These are phyloP conservation scores for Acacia crassicarpa DNA, from an alignment of 306 rosid species.

Conservation along the genomic window DNA sequence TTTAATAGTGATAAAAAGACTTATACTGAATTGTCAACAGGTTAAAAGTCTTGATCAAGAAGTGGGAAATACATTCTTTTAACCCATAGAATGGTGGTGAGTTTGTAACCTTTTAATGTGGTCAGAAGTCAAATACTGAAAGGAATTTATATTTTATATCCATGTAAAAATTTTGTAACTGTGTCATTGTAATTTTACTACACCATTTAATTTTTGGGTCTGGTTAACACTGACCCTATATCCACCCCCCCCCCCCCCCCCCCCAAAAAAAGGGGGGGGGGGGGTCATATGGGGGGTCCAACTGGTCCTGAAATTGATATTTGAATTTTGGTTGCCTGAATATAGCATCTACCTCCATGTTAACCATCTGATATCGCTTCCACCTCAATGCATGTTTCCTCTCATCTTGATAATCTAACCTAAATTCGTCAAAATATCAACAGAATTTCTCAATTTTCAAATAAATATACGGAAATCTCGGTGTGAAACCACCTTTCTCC, in stretches of 20 bases:
- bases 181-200: neutral
- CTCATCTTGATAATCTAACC: neutral
- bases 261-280: too few relatives aligned
- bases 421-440: neutral
- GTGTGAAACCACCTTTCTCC: neutral
- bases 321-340: neutral
- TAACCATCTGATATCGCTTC: neutral
- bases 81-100: neutral
- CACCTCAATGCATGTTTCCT: neutral
- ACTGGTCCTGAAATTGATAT: neutral
- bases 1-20: neutral
- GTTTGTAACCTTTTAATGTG: neutral
- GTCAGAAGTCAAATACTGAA: neutral
- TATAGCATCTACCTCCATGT: neutral
- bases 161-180: neutral
- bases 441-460: neutral
- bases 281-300: neutral
- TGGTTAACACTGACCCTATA: too few relatives aligned
- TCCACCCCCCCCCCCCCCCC: too few relatives aligned
- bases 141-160: neutral
- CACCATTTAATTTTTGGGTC: neutral
- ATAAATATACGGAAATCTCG: neutral
- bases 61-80: neutral
- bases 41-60: neutral
- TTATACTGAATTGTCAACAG: neutral